Evolutionary conservation across 164 flowering plant genomes (phyloP).

Genomic region (Paratinospora sagittata): DNA sequence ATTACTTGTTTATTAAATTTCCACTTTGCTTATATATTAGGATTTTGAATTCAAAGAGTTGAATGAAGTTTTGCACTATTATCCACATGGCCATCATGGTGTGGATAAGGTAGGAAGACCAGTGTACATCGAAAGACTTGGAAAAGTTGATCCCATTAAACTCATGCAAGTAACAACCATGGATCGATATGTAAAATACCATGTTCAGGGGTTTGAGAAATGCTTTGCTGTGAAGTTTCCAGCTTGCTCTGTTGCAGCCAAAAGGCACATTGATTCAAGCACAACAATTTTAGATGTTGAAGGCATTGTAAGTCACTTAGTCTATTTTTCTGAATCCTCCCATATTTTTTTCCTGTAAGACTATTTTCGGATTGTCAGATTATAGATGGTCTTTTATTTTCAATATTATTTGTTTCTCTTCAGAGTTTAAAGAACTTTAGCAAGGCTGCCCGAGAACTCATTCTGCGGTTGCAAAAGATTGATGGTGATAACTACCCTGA

Average conservation of each 20-base stretch:
- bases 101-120: conserved; percentile 82
- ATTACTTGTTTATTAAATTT: conserved; percentile 6
- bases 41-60: conserved; percentile 66
- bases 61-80: conserved; percentile 54
- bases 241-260: conserved; percentile 77
- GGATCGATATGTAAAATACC: conserved; percentile 68
- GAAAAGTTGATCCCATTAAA: conserved; percentile 56
- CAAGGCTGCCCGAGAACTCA: conserved; percentile 71
- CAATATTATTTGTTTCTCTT: too few species aligned
- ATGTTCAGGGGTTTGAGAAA: conserved; percentile 76
- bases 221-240: conserved; percentile 59
- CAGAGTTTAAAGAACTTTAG: conserved; percentile 64
- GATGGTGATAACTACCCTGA: conserved; percentile 93
- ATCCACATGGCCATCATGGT: conserved; percentile 83
- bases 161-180: conserved; percentile 69
- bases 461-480: conserved; percentile 72
- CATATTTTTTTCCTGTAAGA: too few species aligned
- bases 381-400: too few species aligned
- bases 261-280: conserved; percentile 57
- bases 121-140: conserved; percentile 64
- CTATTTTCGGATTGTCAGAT: too few species aligned
- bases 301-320: conserved; percentile 86
- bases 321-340: too few species aligned
- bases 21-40: conserved; percentile 23
- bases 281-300: conserved; percentile 79